phyloP scores from a whole-genome alignment of 192 early-diverging fungal genomes.

The Rhizophagus prolifer region DNA sequence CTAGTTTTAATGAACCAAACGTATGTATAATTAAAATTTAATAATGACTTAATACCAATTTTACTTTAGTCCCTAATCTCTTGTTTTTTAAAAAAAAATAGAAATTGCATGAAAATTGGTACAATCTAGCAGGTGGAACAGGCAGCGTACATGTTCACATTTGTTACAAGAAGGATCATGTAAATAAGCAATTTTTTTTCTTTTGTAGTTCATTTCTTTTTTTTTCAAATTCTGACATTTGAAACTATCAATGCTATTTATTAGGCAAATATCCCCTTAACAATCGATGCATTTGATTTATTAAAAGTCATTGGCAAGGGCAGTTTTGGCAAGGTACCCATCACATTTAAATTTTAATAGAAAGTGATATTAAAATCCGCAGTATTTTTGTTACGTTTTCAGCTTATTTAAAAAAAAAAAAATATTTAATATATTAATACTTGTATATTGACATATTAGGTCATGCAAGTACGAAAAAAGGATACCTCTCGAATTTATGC shows the following conservation, averaged over 20 bases:
- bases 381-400: background rate
- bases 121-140: constrained; percentile 59
- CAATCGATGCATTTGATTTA: constrained; percentile 90
- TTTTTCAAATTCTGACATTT: constrained; percentile 17
- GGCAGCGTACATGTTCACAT: constrained; percentile 73
- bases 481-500: constrained; percentile 94
- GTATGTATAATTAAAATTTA: constrained; percentile 34
- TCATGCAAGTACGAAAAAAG: constrained; percentile 90
- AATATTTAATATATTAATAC: background rate
- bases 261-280: constrained; percentile 67
- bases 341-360: background rate
- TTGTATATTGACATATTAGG: constrained; percentile 33
- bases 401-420: background rate
- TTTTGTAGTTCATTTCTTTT: background rate
- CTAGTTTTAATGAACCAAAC: constrained; percentile 47
- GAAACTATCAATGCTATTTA: constrained; percentile 15
- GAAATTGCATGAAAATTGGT: constrained; percentile 66
- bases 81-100: too few species aligned
- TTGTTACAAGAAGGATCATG: constrained; percentile 67
- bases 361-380: background rate
- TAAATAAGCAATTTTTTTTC: constrained; percentile 29
- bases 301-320: constrained; percentile 97
- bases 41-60: background rate
- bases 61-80: background rate
- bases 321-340: constrained; percentile 88